A percentile compares a stretch with the other conserved stretches of the same genome.
Conservation (phyloP, 1,139 yeast genomes). For the Zhuliangozyma parablackwelliae region DNA sequence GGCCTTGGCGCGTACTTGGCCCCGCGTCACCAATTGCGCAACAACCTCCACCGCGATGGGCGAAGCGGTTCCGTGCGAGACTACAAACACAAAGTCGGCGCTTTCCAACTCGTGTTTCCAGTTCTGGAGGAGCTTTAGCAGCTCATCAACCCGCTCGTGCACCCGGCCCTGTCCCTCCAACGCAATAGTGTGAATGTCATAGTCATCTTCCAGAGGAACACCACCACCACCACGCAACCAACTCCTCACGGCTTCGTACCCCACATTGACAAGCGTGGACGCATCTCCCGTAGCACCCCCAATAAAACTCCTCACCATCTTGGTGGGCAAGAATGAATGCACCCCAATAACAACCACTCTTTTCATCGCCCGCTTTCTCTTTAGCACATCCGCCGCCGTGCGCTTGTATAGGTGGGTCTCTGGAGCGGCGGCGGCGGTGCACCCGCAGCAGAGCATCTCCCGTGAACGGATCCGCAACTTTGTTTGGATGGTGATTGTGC, state of each 20-base stretch:
- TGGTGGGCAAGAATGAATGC: conserved; percentile 52
- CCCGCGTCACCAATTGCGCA: neutral
- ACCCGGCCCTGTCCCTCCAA: conserved; percentile 52
- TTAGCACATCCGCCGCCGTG: conserved; percentile 10
- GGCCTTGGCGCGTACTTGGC: conserved; percentile 17
- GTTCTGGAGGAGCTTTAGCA: conserved; percentile 16
- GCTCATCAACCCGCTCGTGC: conserved; percentile 30
- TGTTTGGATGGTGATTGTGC: conserved; percentile 38
- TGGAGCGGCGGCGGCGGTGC: conserved; percentile 7
- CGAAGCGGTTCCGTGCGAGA: conserved; percentile 44
- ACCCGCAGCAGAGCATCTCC: conserved; percentile 24
- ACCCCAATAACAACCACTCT: conserved; percentile 43
- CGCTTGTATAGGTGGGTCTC: conserved; percentile 34
- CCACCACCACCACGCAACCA: conserved; percentile 33
- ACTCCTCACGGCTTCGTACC: conserved; percentile 30
- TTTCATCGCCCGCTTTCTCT: conserved; percentile 14
- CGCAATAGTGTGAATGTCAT: conserved; percentile 42
- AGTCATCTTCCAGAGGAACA: conserved; percentile 17
- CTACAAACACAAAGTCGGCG: conserved; percentile 42
- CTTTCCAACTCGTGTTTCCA: conserved; percentile 35
- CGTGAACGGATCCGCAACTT: conserved; percentile 33
- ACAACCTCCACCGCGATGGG: conserved; percentile 40
- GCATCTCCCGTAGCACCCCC: conserved; percentile 49
- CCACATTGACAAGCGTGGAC: conserved; percentile 26
- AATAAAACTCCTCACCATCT: conserved; percentile 42